These are phyloP conservation scores for Anethum foeniculum DNA, from an alignment of 140 eudicot species.

Conservation along the genomic window DNA sequence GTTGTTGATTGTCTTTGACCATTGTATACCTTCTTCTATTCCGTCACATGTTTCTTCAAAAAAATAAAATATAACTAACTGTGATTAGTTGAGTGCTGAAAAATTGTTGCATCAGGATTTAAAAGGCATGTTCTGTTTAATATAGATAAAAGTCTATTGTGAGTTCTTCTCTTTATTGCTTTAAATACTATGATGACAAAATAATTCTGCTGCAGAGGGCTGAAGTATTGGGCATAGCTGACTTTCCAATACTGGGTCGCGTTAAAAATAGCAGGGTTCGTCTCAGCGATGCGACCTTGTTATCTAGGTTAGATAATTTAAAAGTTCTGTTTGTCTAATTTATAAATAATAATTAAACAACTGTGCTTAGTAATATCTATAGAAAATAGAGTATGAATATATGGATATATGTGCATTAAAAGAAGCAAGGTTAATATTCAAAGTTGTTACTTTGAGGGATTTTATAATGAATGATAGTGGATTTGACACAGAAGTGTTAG, in stretches of 20 bases:
- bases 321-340: background rate
- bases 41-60: background rate
- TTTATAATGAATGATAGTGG: background rate
- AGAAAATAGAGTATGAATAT: too few relatives aligned
- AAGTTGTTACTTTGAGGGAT: background rate
- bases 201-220: slow-evolving; percentile 56
- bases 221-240: slow-evolving; percentile 60
- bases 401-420: background rate
- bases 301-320: slow-evolving; percentile 53
- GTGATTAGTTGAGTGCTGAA: background rate
- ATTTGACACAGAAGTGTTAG: background rate
- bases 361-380: too few relatives aligned
- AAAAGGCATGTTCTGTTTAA: background rate
- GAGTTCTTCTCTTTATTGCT: background rate
- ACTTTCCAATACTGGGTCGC: slow-evolving; percentile 90
- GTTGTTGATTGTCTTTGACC: background rate
- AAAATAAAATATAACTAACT: background rate
- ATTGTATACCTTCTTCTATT: background rate
- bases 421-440: background rate
- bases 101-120: background rate
- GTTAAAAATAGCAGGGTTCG: slow-evolving; percentile 75
- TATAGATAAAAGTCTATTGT: background rate
- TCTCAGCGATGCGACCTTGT: slow-evolving; percentile 68
- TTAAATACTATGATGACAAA: background rate
- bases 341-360: too few relatives aligned